Evolutionary conservation across 345 rosid species (phyloP), one percentile per base, ranked within the genome.

Genomic region (Viola odorata): DNA sequence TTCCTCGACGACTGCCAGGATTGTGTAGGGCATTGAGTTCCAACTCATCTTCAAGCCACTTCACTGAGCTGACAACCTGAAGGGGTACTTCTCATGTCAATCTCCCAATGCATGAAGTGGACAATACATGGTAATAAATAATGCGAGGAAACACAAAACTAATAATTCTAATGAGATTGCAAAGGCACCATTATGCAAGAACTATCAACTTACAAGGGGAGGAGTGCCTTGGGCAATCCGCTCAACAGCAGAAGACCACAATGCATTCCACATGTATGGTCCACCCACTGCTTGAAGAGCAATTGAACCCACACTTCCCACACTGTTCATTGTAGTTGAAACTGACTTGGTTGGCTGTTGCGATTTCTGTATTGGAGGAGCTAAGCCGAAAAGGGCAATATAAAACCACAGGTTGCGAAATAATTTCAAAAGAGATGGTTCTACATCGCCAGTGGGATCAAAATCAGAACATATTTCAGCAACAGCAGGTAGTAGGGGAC

Each of bases 11-110:
- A 68, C 97, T 95, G 54, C 89, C 86, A 67, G 97, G 97, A 68
- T 86, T 88, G 72, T 88, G 96, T 66, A 91, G 96, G 52, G 99
- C 96, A 63, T 91, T 91, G 48, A 95, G 89, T 79, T 95, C 99
- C 77, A 95, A 69, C 78, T 95, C 97, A 75, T 95, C 99, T 84
- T 91, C 99, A 67, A 95, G 97, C 99, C 99, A 95, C 74, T 95
- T 95, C 47, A 95, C 96, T 15, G 97, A 88, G 78, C 97, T 91
- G 65, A 91, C 97, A 63, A 94, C 97, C 99, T 94, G 69, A 50
- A 65, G 62, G 45, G 48, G 72, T 61, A 72, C n/a, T 41, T 52
- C 56, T 54, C 64, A 62, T 49, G 45, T 47, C 16, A 61, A 17
- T 51, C 65, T 37, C 7, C 16, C 32, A 42, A 42, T 39, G 17